These are phyloP conservation scores for Lipomyces starkeyi DNA, from an alignment of 805 yeast genomes.

Conservation along the genomic window DNA sequence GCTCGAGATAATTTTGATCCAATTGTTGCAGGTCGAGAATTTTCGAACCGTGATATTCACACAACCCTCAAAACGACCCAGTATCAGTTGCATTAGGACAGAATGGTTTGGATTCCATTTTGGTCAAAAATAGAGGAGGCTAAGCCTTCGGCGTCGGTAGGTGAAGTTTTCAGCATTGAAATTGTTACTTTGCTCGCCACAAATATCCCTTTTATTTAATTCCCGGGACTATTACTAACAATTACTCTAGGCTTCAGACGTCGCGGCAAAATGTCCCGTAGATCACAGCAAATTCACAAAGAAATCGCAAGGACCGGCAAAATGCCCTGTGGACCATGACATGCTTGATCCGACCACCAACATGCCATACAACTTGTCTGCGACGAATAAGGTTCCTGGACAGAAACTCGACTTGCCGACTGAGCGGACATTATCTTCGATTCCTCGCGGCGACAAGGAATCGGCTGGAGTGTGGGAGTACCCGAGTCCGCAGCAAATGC, in stretches of 20 bases:
- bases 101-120: conserved; percentile 37
- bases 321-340: conserved; percentile 52
- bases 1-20: background rate
- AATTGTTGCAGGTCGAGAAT: background rate
- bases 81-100: background rate
- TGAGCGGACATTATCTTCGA: conserved; percentile 79
- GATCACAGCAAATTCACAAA: conserved; percentile 46
- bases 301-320: conserved; percentile 13
- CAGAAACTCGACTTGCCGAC: conserved; percentile 81
- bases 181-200: too few relatives aligned
- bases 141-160: conserved; percentile 7
- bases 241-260: conserved; percentile 10
- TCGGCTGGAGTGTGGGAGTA: conserved; percentile 92
- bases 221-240: background rate
- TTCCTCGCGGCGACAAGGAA: conserved; percentile 76
- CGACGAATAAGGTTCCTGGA: conserved; percentile 87
- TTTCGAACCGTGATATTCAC: background rate
- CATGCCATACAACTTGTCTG: conserved; percentile 45
- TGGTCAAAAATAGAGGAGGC: conserved; percentile 25
- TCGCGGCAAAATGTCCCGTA: conserved; percentile 50
- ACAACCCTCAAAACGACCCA: background rate
- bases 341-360: conserved; percentile 38
- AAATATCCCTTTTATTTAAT: background rate
- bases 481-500: conserved; percentile 99
- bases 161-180: background rate